phyloP scores from a whole-genome alignment of 208 protist genomes.

The Borovskyia barvae region DNA sequence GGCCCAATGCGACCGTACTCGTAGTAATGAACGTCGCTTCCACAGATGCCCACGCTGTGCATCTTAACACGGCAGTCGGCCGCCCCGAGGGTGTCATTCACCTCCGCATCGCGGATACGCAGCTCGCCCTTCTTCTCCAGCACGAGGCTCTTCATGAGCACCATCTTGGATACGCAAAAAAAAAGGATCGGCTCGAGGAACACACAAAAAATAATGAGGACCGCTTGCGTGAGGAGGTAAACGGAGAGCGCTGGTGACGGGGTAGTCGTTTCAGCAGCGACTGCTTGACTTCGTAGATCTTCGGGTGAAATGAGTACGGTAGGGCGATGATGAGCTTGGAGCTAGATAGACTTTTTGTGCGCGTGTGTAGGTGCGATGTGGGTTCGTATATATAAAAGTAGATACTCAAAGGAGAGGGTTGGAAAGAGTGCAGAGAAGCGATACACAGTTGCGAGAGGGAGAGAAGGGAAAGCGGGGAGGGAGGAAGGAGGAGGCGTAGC shows the following conservation, averaged over 20 bases:
- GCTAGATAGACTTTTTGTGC: too few species aligned
- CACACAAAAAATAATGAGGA: too few species aligned
- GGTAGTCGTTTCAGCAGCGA: too few species aligned
- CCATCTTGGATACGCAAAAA: constrained; percentile 27
- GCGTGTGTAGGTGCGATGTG: neutral
- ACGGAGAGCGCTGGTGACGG: too few species aligned
- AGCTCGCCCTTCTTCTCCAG: constrained; percentile 44
- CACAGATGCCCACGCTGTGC: constrained; percentile 68
- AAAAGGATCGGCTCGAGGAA: too few species aligned
- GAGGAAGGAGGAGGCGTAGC: too few species aligned
- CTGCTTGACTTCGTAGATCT: too few species aligned
- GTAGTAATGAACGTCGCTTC: constrained; percentile 72
- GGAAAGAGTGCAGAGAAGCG: neutral
- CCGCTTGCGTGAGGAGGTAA: too few species aligned
- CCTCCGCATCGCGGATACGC: constrained; percentile 35
- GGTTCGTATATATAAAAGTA: neutral
- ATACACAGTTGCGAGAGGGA: too few species aligned
- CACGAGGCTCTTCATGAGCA: constrained; percentile 51
- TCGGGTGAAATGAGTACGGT: too few species aligned
- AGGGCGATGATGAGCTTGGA: too few species aligned
- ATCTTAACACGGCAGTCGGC: constrained; percentile 53
- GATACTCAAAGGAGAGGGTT: neutral
- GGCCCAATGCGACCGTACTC: constrained; percentile 56
- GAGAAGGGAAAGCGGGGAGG: too few species aligned
- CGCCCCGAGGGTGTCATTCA: constrained; percentile 42